Evolutionary conservation across 306 rosid species (phyloP), one percentile per base, ranked within the genome.

Genomic region (Dryas alaskensis): DNA sequence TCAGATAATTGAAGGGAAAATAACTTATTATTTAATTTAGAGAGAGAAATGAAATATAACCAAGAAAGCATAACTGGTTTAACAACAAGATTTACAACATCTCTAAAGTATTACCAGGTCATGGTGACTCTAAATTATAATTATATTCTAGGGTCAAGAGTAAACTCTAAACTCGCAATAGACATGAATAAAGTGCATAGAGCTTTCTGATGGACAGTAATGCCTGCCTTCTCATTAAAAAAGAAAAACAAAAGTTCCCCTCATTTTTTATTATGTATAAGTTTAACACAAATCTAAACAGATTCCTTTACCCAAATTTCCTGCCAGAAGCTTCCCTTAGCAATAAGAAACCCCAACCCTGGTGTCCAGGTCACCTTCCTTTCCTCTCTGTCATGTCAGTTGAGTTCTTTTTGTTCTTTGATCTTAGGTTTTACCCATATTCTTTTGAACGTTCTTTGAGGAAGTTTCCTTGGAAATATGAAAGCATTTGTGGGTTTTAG

Each of bases 1-100:
- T 45, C 40, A 49, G 61, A 65, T 67, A 80, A 37, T 47, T 65
- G 13, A 39, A 60, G 39, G 40, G 22, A 58, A 76, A 43, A 27
- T 5, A n/a, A 54, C 6, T 9, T 42, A 8, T 13, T 13, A 62
- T 5, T 7, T 62, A 39, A 40, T 8, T 7, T 8, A 8, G 27
- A 16, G 4, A 14, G 31, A 49, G 17, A 50, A 14, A 50, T 68
- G 55, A 37, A 11, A 31, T 4, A 14, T 68, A 42, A 68, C 9
- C 16, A 37, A 11, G 48, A 3, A 31, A 27, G 5, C 17, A 50
- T 13, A 37, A 17, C 17, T n/a, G 60, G 10, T n/a, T 54, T 9
- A 54, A 17, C 12, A 51, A n/a, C 60, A 54, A 54, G 31, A 45
- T n/a, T 54, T 54, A n/a, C 27, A 7, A 1, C 60, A 54, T 54